These are phyloP conservation scores for Linnemannia exigua DNA, from an alignment of 192 early-diverging fungal genomes.

Conservation along the genomic window DNA sequence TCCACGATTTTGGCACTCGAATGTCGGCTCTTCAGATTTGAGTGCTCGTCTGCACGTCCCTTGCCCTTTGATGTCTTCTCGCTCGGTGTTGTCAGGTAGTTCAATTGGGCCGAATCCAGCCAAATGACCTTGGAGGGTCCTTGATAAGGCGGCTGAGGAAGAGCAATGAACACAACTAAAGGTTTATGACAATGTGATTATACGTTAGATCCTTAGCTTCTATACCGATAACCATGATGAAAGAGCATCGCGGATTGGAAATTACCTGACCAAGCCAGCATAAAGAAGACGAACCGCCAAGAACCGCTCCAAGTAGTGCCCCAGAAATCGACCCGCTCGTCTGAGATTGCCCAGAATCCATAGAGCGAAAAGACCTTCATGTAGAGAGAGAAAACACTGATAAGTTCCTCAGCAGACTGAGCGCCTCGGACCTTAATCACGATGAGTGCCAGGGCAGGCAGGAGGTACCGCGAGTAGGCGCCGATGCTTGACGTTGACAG, in stretches of 20 bases:
- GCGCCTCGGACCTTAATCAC: constrained; percentile 46
- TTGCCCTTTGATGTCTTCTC: constrained; percentile 26
- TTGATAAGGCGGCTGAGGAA: constrained; percentile 68
- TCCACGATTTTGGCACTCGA: constrained; percentile 48
- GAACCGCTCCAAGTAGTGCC: constrained; percentile 41
- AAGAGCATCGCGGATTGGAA: not conserved
- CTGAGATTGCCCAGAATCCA: constrained; percentile 44
- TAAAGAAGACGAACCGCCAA: constrained; percentile 55
- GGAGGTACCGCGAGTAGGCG: constrained; percentile 31
- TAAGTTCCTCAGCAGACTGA: constrained; percentile 63
- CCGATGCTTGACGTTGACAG: constrained; percentile 19
- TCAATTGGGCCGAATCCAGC: constrained; percentile 53
- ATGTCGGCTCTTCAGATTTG: constrained; percentile 8
- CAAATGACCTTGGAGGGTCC: constrained; percentile 63
- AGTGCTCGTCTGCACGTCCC: not conserved
- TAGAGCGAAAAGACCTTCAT: constrained; percentile 60
- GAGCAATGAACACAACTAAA: constrained; percentile 50
- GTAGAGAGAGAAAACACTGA: constrained; percentile 61
- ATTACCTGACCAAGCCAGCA: constrained; percentile 59
- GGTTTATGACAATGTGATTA: constrained; percentile 15
- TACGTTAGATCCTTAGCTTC: not conserved
- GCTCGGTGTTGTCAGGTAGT: constrained; percentile 31
- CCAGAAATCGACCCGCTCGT: constrained; percentile 7
- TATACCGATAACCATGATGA: not conserved
- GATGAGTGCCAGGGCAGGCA: constrained; percentile 24